A percentile compares a stretch with the other conserved stretches of the same genome.
Evolutionary conservation across 495 filamentous ascomycete species (phyloP).

Genomic region (Penicillium ochrochloron): DNA sequence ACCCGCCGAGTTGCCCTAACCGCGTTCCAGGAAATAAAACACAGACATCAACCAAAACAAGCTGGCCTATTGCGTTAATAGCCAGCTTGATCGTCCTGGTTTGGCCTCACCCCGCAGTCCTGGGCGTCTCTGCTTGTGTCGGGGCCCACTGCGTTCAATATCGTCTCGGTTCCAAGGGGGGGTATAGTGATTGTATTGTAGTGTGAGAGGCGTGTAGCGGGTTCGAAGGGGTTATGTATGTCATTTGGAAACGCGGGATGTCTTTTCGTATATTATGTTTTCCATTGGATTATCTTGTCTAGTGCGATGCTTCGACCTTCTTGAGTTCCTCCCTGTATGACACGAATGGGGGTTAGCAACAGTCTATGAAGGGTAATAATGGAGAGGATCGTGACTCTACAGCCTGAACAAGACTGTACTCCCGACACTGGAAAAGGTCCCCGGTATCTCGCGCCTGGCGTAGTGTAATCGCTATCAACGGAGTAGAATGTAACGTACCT

Average conservation of each 20-base stretch:
- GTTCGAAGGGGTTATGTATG: not conserved
- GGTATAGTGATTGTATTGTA: constrained; percentile 15
- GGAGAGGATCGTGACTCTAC: not conserved
- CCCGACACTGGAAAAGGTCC: not conserved
- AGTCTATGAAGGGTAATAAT: not conserved
- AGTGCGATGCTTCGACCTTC: constrained; percentile 73
- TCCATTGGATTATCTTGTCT: constrained; percentile 19
- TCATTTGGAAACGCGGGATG: not conserved
- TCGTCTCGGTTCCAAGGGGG: constrained; percentile 8
- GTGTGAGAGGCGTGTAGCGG: not conserved
- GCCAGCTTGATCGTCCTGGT: not conserved
- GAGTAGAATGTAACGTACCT: constrained; percentile 63
- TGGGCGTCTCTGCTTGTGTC: not conserved
- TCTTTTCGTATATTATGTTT: constrained; percentile 8
- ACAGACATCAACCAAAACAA: not conserved
- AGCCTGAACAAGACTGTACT: not conserved
- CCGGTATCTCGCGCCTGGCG: not conserved
- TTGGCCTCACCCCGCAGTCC: not conserved
- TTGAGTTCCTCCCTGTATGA: constrained; percentile 86
- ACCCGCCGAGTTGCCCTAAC: not conserved
- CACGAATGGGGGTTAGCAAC: not conserved
- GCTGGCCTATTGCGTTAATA: not conserved
- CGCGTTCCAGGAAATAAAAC: not conserved
- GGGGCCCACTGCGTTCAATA: not conserved
- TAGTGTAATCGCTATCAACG: not conserved